Evolutionary conservation across 176 grass and related monocot species (phyloP), one percentile per base, ranked within the genome.

Genomic region (Ananas comosus): DNA sequence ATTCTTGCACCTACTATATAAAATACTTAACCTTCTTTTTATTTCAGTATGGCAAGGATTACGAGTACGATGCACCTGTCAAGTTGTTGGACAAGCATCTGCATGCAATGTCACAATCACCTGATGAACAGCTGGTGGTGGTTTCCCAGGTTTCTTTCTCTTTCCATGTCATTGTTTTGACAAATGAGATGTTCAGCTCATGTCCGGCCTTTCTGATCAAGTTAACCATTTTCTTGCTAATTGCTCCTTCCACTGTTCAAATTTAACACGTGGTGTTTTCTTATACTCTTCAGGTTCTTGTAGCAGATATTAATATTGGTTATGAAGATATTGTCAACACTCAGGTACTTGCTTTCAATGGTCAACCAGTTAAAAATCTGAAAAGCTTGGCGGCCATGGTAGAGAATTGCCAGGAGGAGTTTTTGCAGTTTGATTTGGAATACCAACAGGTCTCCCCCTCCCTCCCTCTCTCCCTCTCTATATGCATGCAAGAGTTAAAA

Each of bases 61-160:
- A 97, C 2, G 94, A 92, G 69, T 92, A 80, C 76, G 89, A 97
- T 83, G 89, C 94, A n/a, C 94, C 94, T 2, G 89, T 92, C 53
- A 97, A 92, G 81, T 83, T 97, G 89, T 88, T 97, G 82, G 94
- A 97, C 68, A 97, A 97, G 78, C 94, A 88, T 73, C 51, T 92
- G 66, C 94, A 97, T 85, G 73, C 84, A 64, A 97, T 97, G 94
- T 86, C 84, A 0, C 83, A 92, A 69, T 88, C 94, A 48, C 79
- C 76, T 77, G 89, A 88, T 63, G 94, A 97, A 54, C 89, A 97
- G 79, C 74, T 97, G 61, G 89, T 97, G 64, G 89, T 97, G 77
- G 64, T 97, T 69, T 90, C 94, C 13, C 94, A 97, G 94, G 93
- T 97, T 73, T 75, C 3, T 51, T 68, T 50, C 51, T 64, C 42